Evolutionary conservation across 257 asterid genomes (phyloP).

Genomic region (Solanum gracilifrons): DNA sequence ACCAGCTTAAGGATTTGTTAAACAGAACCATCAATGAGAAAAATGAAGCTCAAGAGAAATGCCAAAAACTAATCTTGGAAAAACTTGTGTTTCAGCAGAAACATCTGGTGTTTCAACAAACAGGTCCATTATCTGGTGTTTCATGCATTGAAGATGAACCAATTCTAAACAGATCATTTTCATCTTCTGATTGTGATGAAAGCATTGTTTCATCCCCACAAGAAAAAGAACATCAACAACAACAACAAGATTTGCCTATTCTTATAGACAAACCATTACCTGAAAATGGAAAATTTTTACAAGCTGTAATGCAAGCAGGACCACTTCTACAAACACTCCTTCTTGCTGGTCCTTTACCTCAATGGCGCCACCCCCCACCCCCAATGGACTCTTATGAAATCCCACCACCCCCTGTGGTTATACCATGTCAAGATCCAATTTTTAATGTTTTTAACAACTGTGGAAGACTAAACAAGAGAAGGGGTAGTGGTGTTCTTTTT

Average conservation of each 20-base stretch:
- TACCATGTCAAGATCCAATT: slow-evolving; percentile 23
- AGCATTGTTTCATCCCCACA: slow-evolving; percentile 66
- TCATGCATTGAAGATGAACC: slow-evolving; percentile 66
- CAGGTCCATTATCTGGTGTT: slow-evolving; percentile 32
- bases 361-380: slow-evolving; percentile 99
- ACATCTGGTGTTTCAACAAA: slow-evolving; percentile 10
- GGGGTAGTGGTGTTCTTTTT: slow-evolving; percentile 10
- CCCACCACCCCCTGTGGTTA: slow-evolving; percentile 68
- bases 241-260: slow-evolving; percentile 15
- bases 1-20: slow-evolving; percentile 29
- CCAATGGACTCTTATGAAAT: slow-evolving; percentile 62
- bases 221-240: neutral
- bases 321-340: slow-evolving; percentile 83
- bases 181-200: slow-evolving; percentile 74
- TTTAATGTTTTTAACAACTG: slow-evolving; percentile 12
- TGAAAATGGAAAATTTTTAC: slow-evolving; percentile 66
- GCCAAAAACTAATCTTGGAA: slow-evolving; percentile 30
- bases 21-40: slow-evolving; percentile 35
- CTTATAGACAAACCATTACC: slow-evolving; percentile 44
- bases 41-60: slow-evolving; percentile 51
- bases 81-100: slow-evolving; percentile 36
- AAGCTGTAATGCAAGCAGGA: slow-evolving; percentile 88
- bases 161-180: slow-evolving; percentile 4
- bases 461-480: slow-evolving; percentile 43
- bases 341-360: slow-evolving; percentile 85